Percentiles rank a stretch among this genome's conserved stretches.
phyloP scores from a whole-genome alignment of 2,329 filamentous ascomycete genomes.

The Sporothrix euskadiensis region DNA sequence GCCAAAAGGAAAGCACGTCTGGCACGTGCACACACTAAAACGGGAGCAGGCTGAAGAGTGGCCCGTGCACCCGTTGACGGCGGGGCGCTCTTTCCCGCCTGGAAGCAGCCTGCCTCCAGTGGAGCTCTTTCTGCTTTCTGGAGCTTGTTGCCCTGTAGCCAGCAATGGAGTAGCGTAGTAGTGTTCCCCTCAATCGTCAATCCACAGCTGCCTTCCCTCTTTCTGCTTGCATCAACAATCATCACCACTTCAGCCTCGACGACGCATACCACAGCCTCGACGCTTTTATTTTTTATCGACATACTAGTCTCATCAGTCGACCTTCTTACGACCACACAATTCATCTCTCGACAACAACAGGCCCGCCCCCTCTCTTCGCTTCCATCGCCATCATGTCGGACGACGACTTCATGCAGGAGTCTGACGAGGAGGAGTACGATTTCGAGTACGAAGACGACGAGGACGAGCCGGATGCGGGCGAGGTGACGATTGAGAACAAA shows the following conservation, averaged over 20 bases:
- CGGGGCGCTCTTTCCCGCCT: conserved; percentile 13
- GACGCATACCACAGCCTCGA: not conserved
- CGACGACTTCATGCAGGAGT: conserved; percentile 93
- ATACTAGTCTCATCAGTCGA: not conserved
- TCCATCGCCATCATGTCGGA: conserved; percentile 66
- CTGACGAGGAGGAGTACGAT: conserved; percentile 89
- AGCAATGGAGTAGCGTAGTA: not conserved
- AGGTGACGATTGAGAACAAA: conserved; percentile 97
- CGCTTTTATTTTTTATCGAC: too few relatives aligned
- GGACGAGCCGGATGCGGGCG: conserved; percentile 81
- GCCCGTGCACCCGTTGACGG: conserved; percentile 24
- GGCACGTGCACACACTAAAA: conserved; percentile 10
- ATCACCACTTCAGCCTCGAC: not conserved
- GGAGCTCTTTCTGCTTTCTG: conserved; percentile 15
- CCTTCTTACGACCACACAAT: not conserved
- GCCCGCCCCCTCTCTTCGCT: too few relatives aligned
- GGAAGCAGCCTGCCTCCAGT: conserved; percentile 5
- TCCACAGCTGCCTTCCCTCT: not conserved
- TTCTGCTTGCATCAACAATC: not conserved
- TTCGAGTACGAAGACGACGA: conserved; percentile 94
- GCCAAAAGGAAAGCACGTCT: not conserved
- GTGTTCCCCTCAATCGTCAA: not conserved
- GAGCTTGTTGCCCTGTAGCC: conserved; percentile 16
- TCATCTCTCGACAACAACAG: conserved; percentile 35
- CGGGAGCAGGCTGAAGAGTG: conserved; percentile 25